Conservation (phyloP, 2,329 filamentous ascomycete genomes). For the Myriosclerotinia scirpicola region DNA sequence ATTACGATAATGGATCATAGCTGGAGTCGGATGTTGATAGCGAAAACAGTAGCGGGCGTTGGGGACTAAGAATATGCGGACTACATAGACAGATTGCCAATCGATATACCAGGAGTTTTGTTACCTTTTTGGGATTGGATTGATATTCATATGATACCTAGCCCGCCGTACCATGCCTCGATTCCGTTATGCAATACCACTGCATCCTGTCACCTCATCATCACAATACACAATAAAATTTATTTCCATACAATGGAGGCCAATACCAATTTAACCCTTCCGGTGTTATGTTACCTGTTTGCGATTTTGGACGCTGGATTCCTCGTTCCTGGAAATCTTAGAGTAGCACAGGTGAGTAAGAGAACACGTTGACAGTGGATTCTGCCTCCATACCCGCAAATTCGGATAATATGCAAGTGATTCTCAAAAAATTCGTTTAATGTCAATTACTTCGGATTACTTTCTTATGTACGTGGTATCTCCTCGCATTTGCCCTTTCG, state of each 20-base stretch:
- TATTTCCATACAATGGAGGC: neutral
- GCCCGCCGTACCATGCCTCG: neutral
- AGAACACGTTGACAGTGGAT: too few species aligned
- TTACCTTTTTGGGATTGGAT: neutral
- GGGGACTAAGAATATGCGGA: neutral
- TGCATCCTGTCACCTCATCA: neutral
- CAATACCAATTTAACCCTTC: neutral
- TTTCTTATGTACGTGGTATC: neutral
- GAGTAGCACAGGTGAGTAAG: neutral
- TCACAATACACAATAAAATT: neutral
- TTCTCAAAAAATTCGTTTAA: neutral
- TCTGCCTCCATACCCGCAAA: neutral
- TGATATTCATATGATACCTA: neutral
- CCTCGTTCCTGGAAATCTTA: neutral
- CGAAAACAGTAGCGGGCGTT: neutral
- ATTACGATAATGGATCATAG: slow-evolving; percentile 13
- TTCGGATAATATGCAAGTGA: neutral
- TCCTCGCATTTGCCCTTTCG: slow-evolving; percentile 1
- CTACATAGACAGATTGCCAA: slow-evolving; percentile 9
- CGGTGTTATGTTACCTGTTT: neutral
- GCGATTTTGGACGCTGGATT: neutral
- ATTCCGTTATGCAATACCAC: neutral
- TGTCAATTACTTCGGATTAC: slow-evolving; percentile 5
- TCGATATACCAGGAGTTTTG: neutral
- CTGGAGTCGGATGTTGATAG: neutral